Evolutionary conservation across 148 eudicot genomes (phyloP).

Genomic region (Mesembryanthemum crystallinum): DNA sequence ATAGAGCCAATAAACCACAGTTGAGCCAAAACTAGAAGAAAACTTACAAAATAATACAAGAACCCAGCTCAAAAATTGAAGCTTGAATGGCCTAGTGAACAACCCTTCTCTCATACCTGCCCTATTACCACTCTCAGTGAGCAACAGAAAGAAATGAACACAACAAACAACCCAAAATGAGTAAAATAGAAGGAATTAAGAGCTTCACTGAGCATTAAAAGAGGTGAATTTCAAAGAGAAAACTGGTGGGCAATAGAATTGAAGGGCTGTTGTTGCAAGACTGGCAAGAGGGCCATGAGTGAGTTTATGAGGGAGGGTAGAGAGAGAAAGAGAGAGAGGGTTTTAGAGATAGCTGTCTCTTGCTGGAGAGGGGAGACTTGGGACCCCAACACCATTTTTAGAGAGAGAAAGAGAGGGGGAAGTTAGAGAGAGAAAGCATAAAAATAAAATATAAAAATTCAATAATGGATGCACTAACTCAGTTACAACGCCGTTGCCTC

Average conservation of each 20-base stretch:
- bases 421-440: too few species aligned
- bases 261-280: neutral
- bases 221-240: neutral
- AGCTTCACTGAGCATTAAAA: conserved; percentile 16
- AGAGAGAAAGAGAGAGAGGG: too few species aligned
- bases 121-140: neutral
- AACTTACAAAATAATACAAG: conserved; percentile 54
- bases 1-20: conserved; percentile 10
- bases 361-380: too few species aligned
- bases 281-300: too few species aligned
- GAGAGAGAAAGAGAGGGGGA: too few species aligned
- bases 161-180: conserved; percentile 25
- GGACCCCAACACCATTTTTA: too few species aligned
- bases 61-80: conserved; percentile 31
- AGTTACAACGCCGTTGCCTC: too few species aligned
- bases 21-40: conserved; percentile 11
- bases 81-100: conserved; percentile 14
- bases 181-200: conserved; percentile 10
- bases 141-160: neutral
- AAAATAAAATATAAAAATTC: too few species aligned
- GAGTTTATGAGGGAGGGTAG: too few species aligned
- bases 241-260: neutral
- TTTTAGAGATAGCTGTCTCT: too few species aligned
- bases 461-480: too few species aligned
- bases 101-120: conserved; percentile 31